Conservation (phyloP, 495 filamentous ascomycete species). For the Penicillium robsamsonii region DNA sequence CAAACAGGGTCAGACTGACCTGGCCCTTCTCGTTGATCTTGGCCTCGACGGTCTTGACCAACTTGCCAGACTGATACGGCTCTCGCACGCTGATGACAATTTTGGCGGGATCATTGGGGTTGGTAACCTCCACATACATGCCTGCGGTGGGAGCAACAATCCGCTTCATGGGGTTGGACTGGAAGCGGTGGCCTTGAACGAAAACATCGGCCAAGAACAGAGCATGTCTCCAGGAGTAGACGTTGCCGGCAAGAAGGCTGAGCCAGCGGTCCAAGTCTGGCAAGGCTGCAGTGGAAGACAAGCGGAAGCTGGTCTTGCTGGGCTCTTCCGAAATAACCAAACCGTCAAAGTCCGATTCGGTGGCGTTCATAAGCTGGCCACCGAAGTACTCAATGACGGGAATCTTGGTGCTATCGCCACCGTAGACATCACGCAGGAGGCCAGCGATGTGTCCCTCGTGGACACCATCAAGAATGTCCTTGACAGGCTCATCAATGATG, state of each 20-base stretch:
- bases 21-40: conserved; percentile 70
- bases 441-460: conserved; percentile 81
- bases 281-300: conserved; percentile 67
- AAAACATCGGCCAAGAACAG: conserved; percentile 95
- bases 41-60: conserved; percentile 82
- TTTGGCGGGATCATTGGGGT: conserved; percentile 73
- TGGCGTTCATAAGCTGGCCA: conserved; percentile 62
- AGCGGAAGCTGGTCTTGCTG: conserved; percentile 73
- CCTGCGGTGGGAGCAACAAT: conserved; percentile 83
- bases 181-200: conserved; percentile 92
- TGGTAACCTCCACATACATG: conserved; percentile 80
- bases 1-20: conserved; percentile 81
- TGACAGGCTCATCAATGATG: conserved; percentile 83
- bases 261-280: conserved; percentile 84
- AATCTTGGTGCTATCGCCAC: conserved; percentile 65
- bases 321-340: conserved; percentile 72
- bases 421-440: conserved; percentile 78
- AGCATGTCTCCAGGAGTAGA: conserved; percentile 90
- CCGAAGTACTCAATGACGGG: conserved; percentile 94
- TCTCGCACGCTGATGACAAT: conserved; percentile 80
- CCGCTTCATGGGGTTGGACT: conserved; percentile 91
- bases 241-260: conserved; percentile 78
- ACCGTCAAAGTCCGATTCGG: conserved; percentile 72
- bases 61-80: conserved; percentile 59
- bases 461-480: conserved; percentile 87